A percentile compares a stretch with the other conserved stretches of the same genome.
Conservation (phyloP, 2,329 filamentous ascomycete species). For the Penicillium janthinellum region DNA sequence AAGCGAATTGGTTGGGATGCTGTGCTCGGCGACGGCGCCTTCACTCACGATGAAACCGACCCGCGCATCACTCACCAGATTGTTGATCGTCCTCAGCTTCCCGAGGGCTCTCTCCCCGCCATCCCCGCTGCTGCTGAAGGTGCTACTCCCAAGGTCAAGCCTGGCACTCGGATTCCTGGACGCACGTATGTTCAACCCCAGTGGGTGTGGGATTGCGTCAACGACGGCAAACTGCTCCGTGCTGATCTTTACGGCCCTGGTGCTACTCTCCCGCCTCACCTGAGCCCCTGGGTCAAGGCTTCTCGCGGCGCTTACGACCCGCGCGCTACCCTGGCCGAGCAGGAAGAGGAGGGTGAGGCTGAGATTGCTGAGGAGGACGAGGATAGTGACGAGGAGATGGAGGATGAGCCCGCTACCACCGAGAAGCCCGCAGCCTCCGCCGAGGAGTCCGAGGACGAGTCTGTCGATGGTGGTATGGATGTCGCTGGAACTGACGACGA, state of each 20-base stretch:
- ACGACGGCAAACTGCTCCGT: constrained; percentile 84
- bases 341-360: constrained; percentile 84
- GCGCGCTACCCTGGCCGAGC: constrained; percentile 78
- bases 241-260: constrained; percentile 89
- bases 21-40: constrained; percentile 87
- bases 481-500: constrained; percentile 24
- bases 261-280: constrained; percentile 84
- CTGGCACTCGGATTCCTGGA: constrained; percentile 80
- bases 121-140: constrained; percentile 46
- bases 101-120: constrained; percentile 53
- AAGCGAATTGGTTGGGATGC: constrained; percentile 94
- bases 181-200: constrained; percentile 93
- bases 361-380: constrained; percentile 61
- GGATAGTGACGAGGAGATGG: constrained; percentile 44
- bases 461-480: constrained; percentile 24
- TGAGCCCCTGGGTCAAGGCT: constrained; percentile 92
- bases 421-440: constrained; percentile 22
- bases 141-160: constrained; percentile 50
- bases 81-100: constrained; percentile 82
- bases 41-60: constrained; percentile 85
- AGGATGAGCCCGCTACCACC: constrained; percentile 33
- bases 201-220: constrained; percentile 98
- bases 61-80: constrained; percentile 93
- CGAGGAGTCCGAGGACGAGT: constrained; percentile 24
- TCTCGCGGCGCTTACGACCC: constrained; percentile 90